Evolutionary conservation across 306 rosid genomes (phyloP), one percentile per base, ranked within the genome.

Genomic region (Parietaria judaica): DNA sequence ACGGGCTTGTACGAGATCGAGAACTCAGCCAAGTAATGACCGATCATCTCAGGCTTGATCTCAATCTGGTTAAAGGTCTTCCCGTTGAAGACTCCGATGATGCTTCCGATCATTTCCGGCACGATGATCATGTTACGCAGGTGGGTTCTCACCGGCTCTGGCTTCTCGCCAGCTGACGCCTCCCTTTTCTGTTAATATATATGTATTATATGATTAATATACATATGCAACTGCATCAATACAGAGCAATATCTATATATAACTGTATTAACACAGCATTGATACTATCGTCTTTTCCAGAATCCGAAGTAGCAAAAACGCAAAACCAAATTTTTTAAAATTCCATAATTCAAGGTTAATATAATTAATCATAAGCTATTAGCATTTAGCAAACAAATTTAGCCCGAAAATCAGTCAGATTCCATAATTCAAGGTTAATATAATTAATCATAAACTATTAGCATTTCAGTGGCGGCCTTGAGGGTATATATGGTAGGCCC

Each of bases 1-100:
- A 90, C 97, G 14, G 97, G 97, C 76, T 90, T 90, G 84, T 90
- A 90, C 35, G 94, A 87, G 36, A 90, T 87, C 3, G 97, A 90
- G 80, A 90, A 87, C 78, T 83, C 97, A 0, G 96, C 95, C 8
- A 90, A 81, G 74, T 90, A 90, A 58, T 90, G 97, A 2, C 94
- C 87, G 31, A 89, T n/a, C n/a, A n/a, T n/a, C n/a, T n/a, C n/a
- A n/a, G n/a, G n/a, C n/a, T n/a, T n/a, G n/a, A n/a, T n/a, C n/a
- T n/a, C n/a, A n/a, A n/a, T n/a, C n/a, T n/a, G n/a, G n/a, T n/a
- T n/a, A n/a, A n/a, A n/a, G n/a, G n/a, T n/a, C n/a, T n/a, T n/a
- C n/a, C n/a, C n/a, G n/a, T n/a, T n/a, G n/a, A n/a, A n/a, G n/a
- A n/a, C n/a, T n/a, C n/a, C n/a, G n/a, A n/a, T n/a, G n/a, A n/a